Percentiles rank a stretch among this genome's conserved stretches.
phyloP scores from a whole-genome alignment of 306 rosid genomes.

The Pterocarpus santalinus region DNA sequence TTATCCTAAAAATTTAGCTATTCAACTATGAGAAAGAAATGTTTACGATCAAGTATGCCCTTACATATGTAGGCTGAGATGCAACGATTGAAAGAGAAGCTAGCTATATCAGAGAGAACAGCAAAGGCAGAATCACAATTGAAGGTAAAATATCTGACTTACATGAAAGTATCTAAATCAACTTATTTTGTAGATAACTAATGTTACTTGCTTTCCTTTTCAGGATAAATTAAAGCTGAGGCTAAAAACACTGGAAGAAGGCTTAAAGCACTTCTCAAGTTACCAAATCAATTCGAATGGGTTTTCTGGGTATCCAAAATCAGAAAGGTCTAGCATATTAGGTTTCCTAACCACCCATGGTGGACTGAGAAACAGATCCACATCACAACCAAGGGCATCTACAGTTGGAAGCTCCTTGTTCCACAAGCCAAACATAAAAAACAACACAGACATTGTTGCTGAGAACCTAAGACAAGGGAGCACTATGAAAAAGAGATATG shows the following conservation, averaged over 20 bases:
- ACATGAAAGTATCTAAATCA: slow-evolving; percentile 3
- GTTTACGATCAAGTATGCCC: slow-evolving; percentile 28
- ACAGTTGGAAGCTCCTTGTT: slow-evolving; percentile 58
- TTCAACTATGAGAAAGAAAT: slow-evolving; percentile 22
- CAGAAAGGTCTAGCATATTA: slow-evolving; percentile 72
- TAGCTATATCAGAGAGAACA: slow-evolving; percentile 84
- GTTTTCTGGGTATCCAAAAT: slow-evolving; percentile 58
- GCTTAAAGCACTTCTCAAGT: slow-evolving; percentile 69
- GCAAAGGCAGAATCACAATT: slow-evolving; percentile 94
- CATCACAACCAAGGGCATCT: slow-evolving; percentile 78
- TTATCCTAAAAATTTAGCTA: slow-evolving; percentile 6
- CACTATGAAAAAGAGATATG: slow-evolving; percentile 54
- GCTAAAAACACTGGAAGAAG: slow-evolving; percentile 86
- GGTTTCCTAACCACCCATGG: slow-evolving; percentile 70
- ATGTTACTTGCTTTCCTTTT: slow-evolving; percentile 1
- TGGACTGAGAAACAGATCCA: slow-evolving; percentile 76
- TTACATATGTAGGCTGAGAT: slow-evolving; percentile 75
- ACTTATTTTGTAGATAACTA: not conserved
- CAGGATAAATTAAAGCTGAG: slow-evolving; percentile 94
- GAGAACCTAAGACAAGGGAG: slow-evolving; percentile 51
- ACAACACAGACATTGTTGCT: slow-evolving; percentile 49
- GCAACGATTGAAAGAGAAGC: slow-evolving; percentile 88
- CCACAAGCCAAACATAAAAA: slow-evolving; percentile 54
- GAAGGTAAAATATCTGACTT: slow-evolving; percentile 61
- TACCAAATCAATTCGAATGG: slow-evolving; percentile 51